These are phyloP conservation scores for Cryptosporidium viatorum DNA, from an alignment of 169 alveolate genomes.

Conservation along the genomic window DNA sequence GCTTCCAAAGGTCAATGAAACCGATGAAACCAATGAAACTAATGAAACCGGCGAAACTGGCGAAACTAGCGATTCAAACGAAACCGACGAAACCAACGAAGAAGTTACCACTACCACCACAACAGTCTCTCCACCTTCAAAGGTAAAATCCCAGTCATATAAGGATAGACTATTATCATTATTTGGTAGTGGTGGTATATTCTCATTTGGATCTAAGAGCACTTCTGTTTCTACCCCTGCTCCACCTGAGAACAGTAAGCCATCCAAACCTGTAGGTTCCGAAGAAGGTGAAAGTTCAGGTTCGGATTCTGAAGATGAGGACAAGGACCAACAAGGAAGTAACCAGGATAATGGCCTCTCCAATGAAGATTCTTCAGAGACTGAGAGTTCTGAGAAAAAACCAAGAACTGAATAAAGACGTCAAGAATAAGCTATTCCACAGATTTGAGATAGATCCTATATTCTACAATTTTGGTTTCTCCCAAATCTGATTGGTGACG, in stretches of 20 bases:
- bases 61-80: too few species aligned
- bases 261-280: too few species aligned
- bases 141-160: not conserved
- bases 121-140: not conserved
- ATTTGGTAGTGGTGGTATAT: not conserved
- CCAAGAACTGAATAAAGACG: not conserved
- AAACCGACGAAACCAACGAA: too few species aligned
- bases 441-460: not conserved
- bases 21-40: too few species aligned
- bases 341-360: not conserved
- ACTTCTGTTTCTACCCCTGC: too few species aligned
- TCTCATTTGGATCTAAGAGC: not conserved
- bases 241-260: too few species aligned
- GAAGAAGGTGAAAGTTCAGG: too few species aligned
- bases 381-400: not conserved
- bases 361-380: not conserved
- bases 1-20: too few species aligned
- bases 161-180: not conserved
- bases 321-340: too few species aligned
- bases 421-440: not conserved
- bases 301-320: too few species aligned
- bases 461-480: not conserved
- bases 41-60: too few species aligned
- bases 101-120: not conserved
- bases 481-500: not conserved